Conservation (phyloP, 2,329 filamentous ascomycete genomes). For the Onygenales sp. region DNA sequence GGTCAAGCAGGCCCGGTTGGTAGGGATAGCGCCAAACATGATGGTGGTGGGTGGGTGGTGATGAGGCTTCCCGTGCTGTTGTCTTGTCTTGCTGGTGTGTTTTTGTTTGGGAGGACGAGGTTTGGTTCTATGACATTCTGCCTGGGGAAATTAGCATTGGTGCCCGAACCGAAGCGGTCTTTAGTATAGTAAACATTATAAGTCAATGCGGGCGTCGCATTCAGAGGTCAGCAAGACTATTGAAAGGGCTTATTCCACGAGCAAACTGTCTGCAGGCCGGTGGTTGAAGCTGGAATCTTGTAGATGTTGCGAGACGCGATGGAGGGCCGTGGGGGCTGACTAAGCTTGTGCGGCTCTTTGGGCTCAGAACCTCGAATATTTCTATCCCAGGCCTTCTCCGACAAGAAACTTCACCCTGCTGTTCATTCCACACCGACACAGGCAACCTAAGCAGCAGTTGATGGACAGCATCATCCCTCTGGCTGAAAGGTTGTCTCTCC, state of each 20-base stretch:
- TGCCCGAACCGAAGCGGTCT: neutral
- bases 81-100: neutral
- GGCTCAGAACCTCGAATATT: too few species aligned
- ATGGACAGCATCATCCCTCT: too few species aligned
- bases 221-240: too few species aligned
- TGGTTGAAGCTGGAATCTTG: neutral
- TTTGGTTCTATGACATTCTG: neutral
- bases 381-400: too few species aligned
- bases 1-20: slow-evolving; percentile 51
- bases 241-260: neutral
- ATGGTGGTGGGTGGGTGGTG: neutral
- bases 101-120: neutral
- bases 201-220: too few species aligned
- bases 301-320: neutral
- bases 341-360: too few species aligned
- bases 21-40: slow-evolving; percentile 55
- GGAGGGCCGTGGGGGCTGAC: too few species aligned
- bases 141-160: neutral
- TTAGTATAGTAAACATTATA: neutral
- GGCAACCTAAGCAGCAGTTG: too few species aligned
- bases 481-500: too few species aligned
- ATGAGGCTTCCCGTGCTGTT: neutral
- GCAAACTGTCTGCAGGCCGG: neutral
- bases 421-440: too few species aligned
- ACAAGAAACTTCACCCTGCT: too few species aligned